Evolutionary conservation across 768 basidiomycete genomes (phyloP), one percentile per base, ranked within the genome.

Genomic region (Trametes cinnabarina): DNA sequence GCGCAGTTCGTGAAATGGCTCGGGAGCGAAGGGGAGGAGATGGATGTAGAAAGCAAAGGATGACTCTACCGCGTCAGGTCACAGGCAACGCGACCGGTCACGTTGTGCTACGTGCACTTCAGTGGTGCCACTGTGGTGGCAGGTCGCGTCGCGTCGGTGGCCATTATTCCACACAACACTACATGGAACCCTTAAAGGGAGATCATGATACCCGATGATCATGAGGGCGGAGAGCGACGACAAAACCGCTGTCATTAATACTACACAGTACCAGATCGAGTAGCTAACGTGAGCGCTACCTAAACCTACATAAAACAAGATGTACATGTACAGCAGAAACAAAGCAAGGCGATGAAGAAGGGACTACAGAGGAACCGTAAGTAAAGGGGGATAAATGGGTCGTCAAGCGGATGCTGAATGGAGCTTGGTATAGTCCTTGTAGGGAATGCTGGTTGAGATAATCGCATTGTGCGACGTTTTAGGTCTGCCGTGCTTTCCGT

Each of bases 381-480:
- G 4, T 19, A 22, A 8, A 12, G 19, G 23, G 17, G 37, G 26
- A 19, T 25, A 30, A 5, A 20, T 10, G 10, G 12, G 19, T 20
- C 7, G 4, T 26, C 17, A 7, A 1, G 54, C 17, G 20, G 53
- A 55, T 15, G 53, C 35, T 11, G 46, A n/a, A 25, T 58, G 43
- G 7, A 65, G 30, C 39, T 63, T 58, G 11, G 62, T 65, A 50
- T 67, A 65, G 41, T 67, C 66, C 49, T 67, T 67, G 51, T 20
- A 56, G 1, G 53, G 55, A 26, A 65, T 62, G 14, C 32, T 28
- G 17, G 53, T 61, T 19, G 56, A 32, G 30, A 28, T n/a, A 2
- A 34, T 32, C 30, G 6, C 47, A 17, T 40, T 41, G 19, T 26
- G 43, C 9, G 39, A 41, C 17, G 58, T 28, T n/a, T 37, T 44